Conservation (phyloP, 306 rosid species). For the Lathyrus aphaca region DNA sequence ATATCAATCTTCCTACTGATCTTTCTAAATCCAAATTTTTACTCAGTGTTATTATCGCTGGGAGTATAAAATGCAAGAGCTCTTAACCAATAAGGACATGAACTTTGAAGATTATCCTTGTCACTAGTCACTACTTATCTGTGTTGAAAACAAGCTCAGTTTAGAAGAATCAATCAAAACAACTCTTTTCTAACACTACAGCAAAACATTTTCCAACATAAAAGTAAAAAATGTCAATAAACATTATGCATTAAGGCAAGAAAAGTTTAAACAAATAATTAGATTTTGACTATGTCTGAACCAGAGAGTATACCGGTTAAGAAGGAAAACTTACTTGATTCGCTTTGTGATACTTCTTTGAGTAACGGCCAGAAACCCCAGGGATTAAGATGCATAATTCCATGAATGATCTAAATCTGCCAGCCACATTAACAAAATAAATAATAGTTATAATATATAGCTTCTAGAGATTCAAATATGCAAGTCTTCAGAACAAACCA, state of each 20-base stretch:
- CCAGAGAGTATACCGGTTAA: constrained; percentile 16
- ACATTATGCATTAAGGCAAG: background rate
- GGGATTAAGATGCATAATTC: constrained; percentile 91
- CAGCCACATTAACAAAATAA: constrained; percentile 39
- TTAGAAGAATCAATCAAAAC: constrained; percentile 21
- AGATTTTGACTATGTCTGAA: constrained; percentile 29
- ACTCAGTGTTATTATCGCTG: background rate
- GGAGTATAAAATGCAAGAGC: constrained; percentile 5
- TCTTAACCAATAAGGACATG: background rate
- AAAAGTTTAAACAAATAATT: constrained; percentile 29
- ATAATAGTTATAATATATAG: constrained; percentile 18
- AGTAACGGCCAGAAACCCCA: constrained; percentile 64
- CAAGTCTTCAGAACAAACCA: constrained; percentile 19
- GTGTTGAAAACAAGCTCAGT: constrained; percentile 24
- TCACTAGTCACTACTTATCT: constrained; percentile 11
- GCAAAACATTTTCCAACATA: constrained; percentile 8
- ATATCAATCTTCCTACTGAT: constrained; percentile 7
- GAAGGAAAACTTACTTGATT: constrained; percentile 56
- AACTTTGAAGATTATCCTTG: constrained; percentile 19
- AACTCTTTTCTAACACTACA: constrained; percentile 11
- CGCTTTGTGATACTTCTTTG: constrained; percentile 50
- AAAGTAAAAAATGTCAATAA: constrained; percentile 21
- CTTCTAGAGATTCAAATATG: constrained; percentile 9
- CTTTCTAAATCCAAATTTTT: constrained; percentile 23
- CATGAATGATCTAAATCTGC: constrained; percentile 93